Percentiles rank a stretch among this genome's conserved stretches.
Evolutionary conservation across 495 filamentous ascomycete genomes (phyloP).

Genomic region (Aspergillus leporis): DNA sequence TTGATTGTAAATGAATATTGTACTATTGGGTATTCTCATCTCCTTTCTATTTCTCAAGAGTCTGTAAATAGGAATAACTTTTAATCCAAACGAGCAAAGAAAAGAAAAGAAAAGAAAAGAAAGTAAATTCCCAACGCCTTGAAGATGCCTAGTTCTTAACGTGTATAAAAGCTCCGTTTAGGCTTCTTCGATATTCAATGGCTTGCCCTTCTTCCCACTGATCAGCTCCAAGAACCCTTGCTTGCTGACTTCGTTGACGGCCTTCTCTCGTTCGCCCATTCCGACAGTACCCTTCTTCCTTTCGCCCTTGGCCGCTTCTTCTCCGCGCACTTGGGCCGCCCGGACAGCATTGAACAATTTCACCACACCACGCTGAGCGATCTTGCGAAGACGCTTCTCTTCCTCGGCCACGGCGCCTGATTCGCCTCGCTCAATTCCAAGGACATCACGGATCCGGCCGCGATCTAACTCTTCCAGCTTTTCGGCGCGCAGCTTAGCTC

Average conservation of each 20-base stretch:
- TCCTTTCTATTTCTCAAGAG: slow-evolving; percentile 22
- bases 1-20: slow-evolving; percentile 10
- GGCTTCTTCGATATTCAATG: slow-evolving; percentile 51
- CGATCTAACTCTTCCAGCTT: slow-evolving; percentile 80
- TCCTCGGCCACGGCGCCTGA: slow-evolving; percentile 64
- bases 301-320: slow-evolving; percentile 68
- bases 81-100: slow-evolving; percentile 21
- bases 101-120: slow-evolving; percentile 18
- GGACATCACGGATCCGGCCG: slow-evolving; percentile 82
- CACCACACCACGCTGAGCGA: slow-evolving; percentile 86
- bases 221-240: slow-evolving; percentile 94
- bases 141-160: slow-evolving; percentile 37
- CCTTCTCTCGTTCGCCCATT: slow-evolving; percentile 71
- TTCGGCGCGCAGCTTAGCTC: slow-evolving; percentile 74
- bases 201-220: slow-evolving; percentile 54
- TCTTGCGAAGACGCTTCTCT: slow-evolving; percentile 80
- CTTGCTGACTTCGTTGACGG: slow-evolving; percentile 91
- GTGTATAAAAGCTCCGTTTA: slow-evolving; percentile 22
- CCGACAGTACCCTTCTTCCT: slow-evolving; percentile 74
- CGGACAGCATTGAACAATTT: slow-evolving; percentile 95
- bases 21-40: slow-evolving; percentile 25
- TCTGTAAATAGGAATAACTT: slow-evolving; percentile 23
- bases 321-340: slow-evolving; percentile 82
- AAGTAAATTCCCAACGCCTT: slow-evolving; percentile 36
- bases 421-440: slow-evolving; percentile 52